Percentiles rank a stretch among this genome's conserved stretches.
Evolutionary conservation across 1,284 basidiomycete genomes (phyloP).

Genomic region (Lentinula novae-zelandiae): DNA sequence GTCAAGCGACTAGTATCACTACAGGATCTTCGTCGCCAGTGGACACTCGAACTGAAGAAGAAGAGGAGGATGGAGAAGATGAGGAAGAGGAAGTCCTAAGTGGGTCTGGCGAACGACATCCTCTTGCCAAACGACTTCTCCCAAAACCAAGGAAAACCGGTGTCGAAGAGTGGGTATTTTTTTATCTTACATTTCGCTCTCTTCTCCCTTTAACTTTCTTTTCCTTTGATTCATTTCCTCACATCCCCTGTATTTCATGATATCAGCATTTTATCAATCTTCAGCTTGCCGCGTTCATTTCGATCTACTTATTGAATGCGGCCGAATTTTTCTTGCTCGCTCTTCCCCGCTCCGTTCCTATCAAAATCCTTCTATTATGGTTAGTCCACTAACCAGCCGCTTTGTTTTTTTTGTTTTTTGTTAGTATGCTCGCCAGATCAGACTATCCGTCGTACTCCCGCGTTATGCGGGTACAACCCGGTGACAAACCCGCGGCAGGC

Average conservation of each 20-base stretch:
- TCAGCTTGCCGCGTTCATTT: conserved; percentile 11
- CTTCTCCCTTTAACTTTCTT: background rate
- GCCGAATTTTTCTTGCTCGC: background rate
- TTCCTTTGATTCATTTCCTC: background rate
- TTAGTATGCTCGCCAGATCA: conserved; percentile 59
- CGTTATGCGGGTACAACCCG: conserved; percentile 60
- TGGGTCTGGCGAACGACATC: conserved; percentile 27
- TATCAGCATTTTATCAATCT: conserved; percentile 1
- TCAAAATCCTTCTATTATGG: background rate
- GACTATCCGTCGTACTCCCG: conserved; percentile 52
- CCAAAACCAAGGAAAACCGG: conserved; percentile 58
- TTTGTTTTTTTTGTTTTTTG: background rate
- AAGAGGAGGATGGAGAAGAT: conserved; percentile 28
- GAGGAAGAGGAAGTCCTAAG: conserved; percentile 19
- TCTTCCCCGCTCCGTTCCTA: conserved; percentile 3
- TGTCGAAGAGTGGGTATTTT: conserved; percentile 58
- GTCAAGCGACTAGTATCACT: conserved; percentile 37
- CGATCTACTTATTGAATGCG: background rate
- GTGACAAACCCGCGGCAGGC: conserved; percentile 55
- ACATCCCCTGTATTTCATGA: conserved; percentile 1
- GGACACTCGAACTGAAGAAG: conserved; percentile 37
- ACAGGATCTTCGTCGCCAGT: conserved; percentile 54
- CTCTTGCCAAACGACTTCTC: conserved; percentile 55
- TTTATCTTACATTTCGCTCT: conserved; percentile 1
- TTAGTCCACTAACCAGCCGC: conserved; percentile 5